phyloP scores from a whole-genome alignment of 345 rosid genomes.

The Syzygium aromaticum region DNA sequence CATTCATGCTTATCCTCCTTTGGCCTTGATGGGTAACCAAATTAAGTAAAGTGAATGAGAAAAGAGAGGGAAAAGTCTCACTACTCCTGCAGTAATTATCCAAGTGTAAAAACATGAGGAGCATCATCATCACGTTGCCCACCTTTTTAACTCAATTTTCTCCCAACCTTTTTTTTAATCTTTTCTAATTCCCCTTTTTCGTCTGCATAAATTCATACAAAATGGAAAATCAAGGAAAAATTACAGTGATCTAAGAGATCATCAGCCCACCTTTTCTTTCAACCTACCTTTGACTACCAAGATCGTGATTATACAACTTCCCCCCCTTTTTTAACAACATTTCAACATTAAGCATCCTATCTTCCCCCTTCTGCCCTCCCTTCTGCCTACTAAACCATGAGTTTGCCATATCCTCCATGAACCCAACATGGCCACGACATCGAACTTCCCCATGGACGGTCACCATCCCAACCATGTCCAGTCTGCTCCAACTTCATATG shows the following conservation, averaged over 20 bases:
- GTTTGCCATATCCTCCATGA: neutral
- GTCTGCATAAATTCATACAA: neutral
- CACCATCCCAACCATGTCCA: neutral
- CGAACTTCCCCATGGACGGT: neutral
- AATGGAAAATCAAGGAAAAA: neutral
- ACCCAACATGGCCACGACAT: neutral
- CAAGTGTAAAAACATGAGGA: neutral
- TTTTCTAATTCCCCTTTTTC: neutral
- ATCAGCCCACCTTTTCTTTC: neutral
- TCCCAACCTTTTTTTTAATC: neutral
- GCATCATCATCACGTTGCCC: neutral
- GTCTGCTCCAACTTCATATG: constrained; percentile 23
- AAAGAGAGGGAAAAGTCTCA: neutral
- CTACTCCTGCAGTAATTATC: neutral
- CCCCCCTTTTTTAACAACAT: neutral
- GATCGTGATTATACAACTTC: neutral
- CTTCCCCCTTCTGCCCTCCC: neutral
- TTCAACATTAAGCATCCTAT: neutral
- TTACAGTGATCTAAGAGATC: neutral
- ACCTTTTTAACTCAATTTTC: neutral
- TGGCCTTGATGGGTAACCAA: neutral
- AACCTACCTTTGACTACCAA: neutral
- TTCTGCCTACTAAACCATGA: neutral
- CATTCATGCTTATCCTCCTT: neutral
- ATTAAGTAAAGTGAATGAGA: neutral